Evolutionary conservation across 495 filamentous ascomycete species (phyloP).

Genomic region (Penicillium bovifimosum): DNA sequence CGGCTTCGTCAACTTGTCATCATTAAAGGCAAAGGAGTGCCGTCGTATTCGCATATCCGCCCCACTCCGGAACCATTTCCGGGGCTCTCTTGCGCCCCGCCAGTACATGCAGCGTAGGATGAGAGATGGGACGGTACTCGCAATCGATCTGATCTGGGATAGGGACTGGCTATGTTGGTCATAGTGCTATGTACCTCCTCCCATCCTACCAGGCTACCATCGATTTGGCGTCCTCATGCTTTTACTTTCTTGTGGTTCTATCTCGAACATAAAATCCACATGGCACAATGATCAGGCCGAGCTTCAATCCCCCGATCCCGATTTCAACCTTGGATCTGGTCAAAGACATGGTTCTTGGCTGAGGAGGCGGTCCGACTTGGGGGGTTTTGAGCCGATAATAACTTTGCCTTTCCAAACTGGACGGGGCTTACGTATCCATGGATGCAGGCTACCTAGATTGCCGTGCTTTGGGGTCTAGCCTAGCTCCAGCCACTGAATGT

Average conservation of each 20-base stretch:
- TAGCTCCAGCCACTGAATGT: neutral
- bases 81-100: slow-evolving; percentile 10
- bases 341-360: neutral
- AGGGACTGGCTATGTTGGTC: neutral
- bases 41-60: slow-evolving; percentile 27
- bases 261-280: neutral
- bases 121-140: neutral
- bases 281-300: slow-evolving; percentile 17
- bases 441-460: slow-evolving; percentile 28
- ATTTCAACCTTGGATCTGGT: neutral
- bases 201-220: too few species aligned
- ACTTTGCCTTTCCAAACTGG: slow-evolving; percentile 15
- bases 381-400: slow-evolving; percentile 18
- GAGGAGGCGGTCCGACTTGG: slow-evolving; percentile 4
- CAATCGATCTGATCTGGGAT: neutral
- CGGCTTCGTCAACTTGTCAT: neutral
- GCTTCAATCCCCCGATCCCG: slow-evolving; percentile 18
- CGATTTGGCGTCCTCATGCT: too few species aligned
- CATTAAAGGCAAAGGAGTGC: neutral
- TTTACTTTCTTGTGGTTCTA: neutral
- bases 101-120: neutral
- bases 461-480: neutral
- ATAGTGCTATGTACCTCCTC: too few species aligned
- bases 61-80: slow-evolving; percentile 20
- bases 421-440: slow-evolving; percentile 29